These are phyloP conservation scores for Amniculicola lignicola DNA, from an alignment of 495 filamentous ascomycete genomes.

Conservation along the genomic window DNA sequence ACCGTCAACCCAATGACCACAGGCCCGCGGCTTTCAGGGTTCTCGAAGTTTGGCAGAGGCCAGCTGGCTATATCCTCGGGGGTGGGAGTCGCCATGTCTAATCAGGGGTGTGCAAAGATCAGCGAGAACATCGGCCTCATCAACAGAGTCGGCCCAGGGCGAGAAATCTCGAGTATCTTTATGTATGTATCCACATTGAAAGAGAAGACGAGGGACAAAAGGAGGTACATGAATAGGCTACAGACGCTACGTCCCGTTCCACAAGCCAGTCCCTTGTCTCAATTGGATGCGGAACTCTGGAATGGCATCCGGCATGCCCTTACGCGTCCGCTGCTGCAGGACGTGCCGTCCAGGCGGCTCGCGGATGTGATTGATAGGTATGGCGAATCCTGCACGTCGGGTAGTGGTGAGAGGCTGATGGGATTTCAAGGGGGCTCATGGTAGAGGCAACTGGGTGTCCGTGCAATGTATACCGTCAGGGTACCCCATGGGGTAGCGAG, in stretches of 20 bases:
- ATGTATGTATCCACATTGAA: too few relatives aligned
- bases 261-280: background rate
- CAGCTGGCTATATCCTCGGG: slow-evolving; percentile 23
- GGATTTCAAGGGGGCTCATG: too few relatives aligned
- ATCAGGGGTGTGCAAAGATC: background rate
- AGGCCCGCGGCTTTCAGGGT: slow-evolving; percentile 10
- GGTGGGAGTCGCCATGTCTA: slow-evolving; percentile 17
- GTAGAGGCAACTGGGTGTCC: background rate
- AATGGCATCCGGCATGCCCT: background rate
- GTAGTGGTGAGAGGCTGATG: background rate
- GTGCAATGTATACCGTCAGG: background rate
- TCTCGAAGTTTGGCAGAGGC: slow-evolving; percentile 21
- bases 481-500: background rate
- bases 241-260: too few relatives aligned
- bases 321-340: background rate
- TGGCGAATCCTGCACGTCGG: background rate
- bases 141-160: too few relatives aligned
- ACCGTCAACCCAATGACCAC: slow-evolving; percentile 18
- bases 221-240: too few relatives aligned
- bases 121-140: too few relatives aligned
- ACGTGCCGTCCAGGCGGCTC: slow-evolving; percentile 1
- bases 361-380: background rate
- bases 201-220: too few relatives aligned
- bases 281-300: background rate
- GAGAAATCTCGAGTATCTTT: too few relatives aligned